These are phyloP conservation scores for Phaeolepiota aurea DNA, from an alignment of 768 basidiomycete species.

Conservation along the genomic window DNA sequence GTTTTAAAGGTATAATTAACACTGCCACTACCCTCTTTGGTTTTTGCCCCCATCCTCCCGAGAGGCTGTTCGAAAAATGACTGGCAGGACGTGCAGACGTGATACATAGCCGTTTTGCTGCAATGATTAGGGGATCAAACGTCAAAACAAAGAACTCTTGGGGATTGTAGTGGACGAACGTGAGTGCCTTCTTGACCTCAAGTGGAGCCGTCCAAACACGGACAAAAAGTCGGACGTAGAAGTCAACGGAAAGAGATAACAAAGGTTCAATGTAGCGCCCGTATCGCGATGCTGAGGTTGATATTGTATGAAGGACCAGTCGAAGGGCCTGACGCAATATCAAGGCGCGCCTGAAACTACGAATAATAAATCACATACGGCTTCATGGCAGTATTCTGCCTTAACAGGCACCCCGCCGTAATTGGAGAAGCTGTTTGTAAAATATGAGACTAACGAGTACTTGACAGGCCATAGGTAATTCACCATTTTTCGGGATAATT, in stretches of 20 bases:
- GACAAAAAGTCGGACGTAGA: conserved; percentile 91
- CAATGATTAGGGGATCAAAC: background rate
- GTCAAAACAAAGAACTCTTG: conserved; percentile 5
- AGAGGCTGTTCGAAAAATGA: conserved; percentile 77
- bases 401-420: conserved; percentile 89
- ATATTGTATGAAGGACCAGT: conserved; percentile 79
- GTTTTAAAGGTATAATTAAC: conserved; percentile 66
- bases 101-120: conserved; percentile 83
- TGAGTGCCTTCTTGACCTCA: conserved; percentile 76
- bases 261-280: conserved; percentile 88
- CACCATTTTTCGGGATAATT: conserved; percentile 98
- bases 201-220: conserved; percentile 64
- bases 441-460: no score
- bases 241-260: conserved; percentile 90
- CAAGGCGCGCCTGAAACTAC: conserved; percentile 1
- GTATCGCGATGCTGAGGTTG: conserved; percentile 84
- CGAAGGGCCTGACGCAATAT: conserved; percentile 64
- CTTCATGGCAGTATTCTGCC: conserved; percentile 95
- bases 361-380: conserved; percentile 36
- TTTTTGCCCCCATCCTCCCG: conserved; percentile 62
- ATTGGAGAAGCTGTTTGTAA: conserved; percentile 82
- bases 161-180: conserved; percentile 37
- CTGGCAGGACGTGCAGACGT: conserved; percentile 81
- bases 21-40: conserved; percentile 44
- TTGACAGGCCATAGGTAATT: conserved; percentile 6